A percentile compares a stretch with the other conserved stretches of the same genome.
Conservation (phyloP, 768 basidiomycete species). For the Cytidiella melzeri region DNA sequence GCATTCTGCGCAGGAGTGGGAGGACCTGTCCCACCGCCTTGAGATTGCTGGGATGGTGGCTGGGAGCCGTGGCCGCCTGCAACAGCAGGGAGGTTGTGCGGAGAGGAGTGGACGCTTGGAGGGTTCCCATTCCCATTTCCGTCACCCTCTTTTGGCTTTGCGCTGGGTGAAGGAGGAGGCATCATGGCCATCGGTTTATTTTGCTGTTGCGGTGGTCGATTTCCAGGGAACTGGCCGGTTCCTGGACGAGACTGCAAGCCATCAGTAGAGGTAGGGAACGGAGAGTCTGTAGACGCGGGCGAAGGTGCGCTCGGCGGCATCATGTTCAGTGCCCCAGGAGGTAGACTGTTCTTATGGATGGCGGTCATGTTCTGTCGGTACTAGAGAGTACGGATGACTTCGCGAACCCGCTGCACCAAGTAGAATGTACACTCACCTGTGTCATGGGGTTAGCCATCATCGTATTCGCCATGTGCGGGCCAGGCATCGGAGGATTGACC, state of each 20-base stretch:
- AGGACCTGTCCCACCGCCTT: slow-evolving; percentile 14
- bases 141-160: slow-evolving; percentile 12
- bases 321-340: slow-evolving; percentile 12
- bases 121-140: slow-evolving; percentile 11
- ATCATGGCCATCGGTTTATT: slow-evolving; percentile 45
- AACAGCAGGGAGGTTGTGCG: slow-evolving; percentile 16
- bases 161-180: slow-evolving; percentile 41
- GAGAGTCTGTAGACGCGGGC: slow-evolving; percentile 37
- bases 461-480: slow-evolving; percentile 31
- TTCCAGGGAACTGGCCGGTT: slow-evolving; percentile 24
- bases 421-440: slow-evolving; percentile 8
- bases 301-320: slow-evolving; percentile 35
- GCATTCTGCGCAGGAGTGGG: slow-evolving; percentile 12
- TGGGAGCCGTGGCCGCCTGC: slow-evolving; percentile 12
- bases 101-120: slow-evolving; percentile 16
- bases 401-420: slow-evolving; percentile 8
- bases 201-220: slow-evolving; percentile 13
- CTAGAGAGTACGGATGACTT: too few species aligned
- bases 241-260: slow-evolving; percentile 24
- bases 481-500: slow-evolving; percentile 22
- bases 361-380: slow-evolving; percentile 35
- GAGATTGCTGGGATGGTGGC: neutral
- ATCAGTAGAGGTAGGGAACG: slow-evolving; percentile 25
- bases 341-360: slow-evolving; percentile 27
- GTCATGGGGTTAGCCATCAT: slow-evolving; percentile 33